Percentiles rank a stretch among this genome's conserved stretches.
Evolutionary conservation across 257 asterid genomes (phyloP).

Genomic region (Solanum sejunctum): DNA sequence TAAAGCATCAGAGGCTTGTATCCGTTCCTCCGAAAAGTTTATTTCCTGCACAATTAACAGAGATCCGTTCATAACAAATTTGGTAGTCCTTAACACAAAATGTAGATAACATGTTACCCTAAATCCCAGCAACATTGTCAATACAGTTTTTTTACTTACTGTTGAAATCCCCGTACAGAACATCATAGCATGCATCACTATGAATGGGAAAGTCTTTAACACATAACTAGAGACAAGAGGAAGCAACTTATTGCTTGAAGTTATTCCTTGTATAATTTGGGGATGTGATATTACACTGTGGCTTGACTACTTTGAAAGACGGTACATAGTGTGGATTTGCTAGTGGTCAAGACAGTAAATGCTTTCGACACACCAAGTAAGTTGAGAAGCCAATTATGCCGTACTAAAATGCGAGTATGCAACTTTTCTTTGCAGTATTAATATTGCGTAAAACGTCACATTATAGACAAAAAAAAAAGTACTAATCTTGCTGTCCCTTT

Average conservation of each 20-base stretch:
- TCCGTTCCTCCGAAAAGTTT: conserved; percentile 63
- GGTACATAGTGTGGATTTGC: neutral
- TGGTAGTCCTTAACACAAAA: neutral
- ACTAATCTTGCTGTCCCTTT: neutral
- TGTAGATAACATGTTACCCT: neutral
- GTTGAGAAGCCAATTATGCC: neutral
- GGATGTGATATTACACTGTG: neutral
- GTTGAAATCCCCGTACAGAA: neutral
- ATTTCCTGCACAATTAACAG: conserved; percentile 50
- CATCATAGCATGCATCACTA: neutral
- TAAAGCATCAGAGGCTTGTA: conserved; percentile 72
- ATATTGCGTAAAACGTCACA: neutral
- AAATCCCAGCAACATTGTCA: neutral
- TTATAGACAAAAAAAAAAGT: neutral
- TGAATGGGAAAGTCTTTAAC: neutral
- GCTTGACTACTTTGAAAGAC: neutral
- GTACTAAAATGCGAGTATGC: neutral
- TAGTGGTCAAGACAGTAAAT: neutral
- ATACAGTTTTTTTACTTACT: neutral
- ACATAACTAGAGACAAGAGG: neutral
- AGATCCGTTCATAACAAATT: neutral
- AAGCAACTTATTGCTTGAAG: neutral
- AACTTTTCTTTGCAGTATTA: neutral
- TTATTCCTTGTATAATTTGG: neutral
- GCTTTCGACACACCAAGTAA: neutral